Evolutionary conservation across 192 early-diverging fungal species (phyloP).

Genomic region (Entophlyctis luteolus): DNA sequence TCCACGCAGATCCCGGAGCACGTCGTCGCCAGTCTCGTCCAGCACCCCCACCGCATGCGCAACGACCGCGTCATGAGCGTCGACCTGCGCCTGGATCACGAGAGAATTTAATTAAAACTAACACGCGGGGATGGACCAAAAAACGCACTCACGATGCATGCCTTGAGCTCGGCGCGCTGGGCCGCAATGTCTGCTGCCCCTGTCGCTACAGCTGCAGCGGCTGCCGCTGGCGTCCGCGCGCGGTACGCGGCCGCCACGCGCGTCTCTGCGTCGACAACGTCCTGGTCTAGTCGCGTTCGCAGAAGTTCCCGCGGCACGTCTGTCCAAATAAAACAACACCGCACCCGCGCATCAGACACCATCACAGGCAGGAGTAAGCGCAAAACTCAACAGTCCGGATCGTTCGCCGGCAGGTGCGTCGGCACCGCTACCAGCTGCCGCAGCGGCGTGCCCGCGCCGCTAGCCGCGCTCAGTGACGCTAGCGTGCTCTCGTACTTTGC

Average conservation of each 20-base stretch:
- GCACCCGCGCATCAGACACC: background rate
- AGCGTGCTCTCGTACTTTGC: constrained; percentile 12
- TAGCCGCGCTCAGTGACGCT: background rate
- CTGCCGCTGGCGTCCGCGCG: background rate
- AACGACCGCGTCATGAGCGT: constrained; percentile 13
- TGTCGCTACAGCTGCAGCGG: background rate
- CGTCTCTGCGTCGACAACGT: background rate
- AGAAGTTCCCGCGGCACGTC: constrained; percentile 7
- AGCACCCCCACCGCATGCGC: background rate
- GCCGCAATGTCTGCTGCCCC: constrained; percentile 1
- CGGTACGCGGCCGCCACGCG: background rate
- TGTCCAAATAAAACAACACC: background rate
- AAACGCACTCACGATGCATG: background rate
- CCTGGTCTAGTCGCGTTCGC: constrained; percentile 9
- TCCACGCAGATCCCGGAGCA: background rate
- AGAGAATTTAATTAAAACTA: background rate
- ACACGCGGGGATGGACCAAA: background rate
- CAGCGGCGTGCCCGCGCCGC: background rate
- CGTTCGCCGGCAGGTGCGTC: background rate
- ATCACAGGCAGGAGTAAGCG: background rate
- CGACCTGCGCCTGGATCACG: background rate
- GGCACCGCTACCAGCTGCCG: background rate
- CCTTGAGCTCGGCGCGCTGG: background rate
- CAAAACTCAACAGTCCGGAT: background rate
- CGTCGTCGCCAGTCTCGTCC: background rate